Evolutionary conservation across 2,329 filamentous ascomycete species (phyloP).

Genomic region (Pochonia chlamydosporia): DNA sequence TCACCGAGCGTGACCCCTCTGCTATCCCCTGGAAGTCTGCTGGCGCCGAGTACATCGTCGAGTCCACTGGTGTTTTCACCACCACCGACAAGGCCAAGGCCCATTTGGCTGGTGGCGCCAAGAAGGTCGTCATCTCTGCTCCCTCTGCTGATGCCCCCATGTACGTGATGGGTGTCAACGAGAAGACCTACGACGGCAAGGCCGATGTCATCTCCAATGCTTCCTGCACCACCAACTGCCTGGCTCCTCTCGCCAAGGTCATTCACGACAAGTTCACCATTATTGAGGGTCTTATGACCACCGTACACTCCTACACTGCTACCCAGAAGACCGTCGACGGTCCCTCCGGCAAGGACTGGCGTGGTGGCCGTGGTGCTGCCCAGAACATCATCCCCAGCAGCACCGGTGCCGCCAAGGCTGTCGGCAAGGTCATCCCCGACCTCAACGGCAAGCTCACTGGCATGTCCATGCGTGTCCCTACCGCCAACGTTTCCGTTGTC

Average conservation of each 20-base stretch:
- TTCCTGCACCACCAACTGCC: constrained; percentile 99
- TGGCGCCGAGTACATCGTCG: constrained; percentile 88
- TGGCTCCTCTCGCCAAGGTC: constrained; percentile 98
- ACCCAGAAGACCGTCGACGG: constrained; percentile 99
- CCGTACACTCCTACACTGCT: constrained; percentile 98
- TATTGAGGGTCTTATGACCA: constrained; percentile 99
- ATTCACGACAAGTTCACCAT: constrained; percentile 98
- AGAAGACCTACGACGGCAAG: constrained; percentile 85
- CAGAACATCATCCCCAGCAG: constrained; percentile 99
- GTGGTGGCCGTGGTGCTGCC: constrained; percentile 95
- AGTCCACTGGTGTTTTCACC: constrained; percentile 99
- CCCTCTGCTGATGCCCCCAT: constrained; percentile 95
- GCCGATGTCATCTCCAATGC: constrained; percentile 97
- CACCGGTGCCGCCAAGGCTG: constrained; percentile 99
- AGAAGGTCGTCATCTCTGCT: constrained; percentile 94
- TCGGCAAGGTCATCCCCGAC: constrained; percentile 97
- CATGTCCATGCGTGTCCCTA: constrained; percentile 99
- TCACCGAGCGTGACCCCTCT: constrained; percentile 84
- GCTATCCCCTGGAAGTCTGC: constrained; percentile 86
- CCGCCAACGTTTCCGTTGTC: constrained; percentile 97
- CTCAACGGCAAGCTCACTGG: constrained; percentile 99
- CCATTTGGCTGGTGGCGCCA: constrained; percentile 93
- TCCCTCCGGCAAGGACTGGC: constrained; percentile 98
- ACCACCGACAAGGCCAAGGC: constrained; percentile 92
- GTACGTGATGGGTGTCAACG: constrained; percentile 99